Percentiles rank a stretch among this genome's conserved stretches.
Evolutionary conservation across 768 basidiomycete genomes (phyloP).

Genomic region (Boletales sp.): DNA sequence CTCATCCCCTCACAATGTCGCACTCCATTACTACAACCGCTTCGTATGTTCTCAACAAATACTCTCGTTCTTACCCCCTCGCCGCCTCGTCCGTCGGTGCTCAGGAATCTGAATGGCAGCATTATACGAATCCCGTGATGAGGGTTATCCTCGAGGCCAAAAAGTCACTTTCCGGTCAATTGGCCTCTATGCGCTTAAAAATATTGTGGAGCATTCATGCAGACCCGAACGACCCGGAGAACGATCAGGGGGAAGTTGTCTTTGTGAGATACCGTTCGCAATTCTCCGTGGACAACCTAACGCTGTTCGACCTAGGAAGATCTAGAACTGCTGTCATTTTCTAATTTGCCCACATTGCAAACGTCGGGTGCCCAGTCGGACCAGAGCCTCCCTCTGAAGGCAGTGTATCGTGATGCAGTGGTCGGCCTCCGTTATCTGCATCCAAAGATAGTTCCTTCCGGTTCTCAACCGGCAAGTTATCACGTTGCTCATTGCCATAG

Average conservation of each 20-base stretch:
- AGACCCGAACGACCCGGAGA: constrained; percentile 33
- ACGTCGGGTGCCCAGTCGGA: constrained; percentile 31
- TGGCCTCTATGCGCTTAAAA: constrained; percentile 63
- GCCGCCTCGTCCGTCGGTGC: constrained; percentile 2
- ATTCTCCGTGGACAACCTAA: constrained; percentile 1
- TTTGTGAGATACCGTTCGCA: constrained; percentile 49
- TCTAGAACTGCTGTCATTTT: constrained; percentile 68
- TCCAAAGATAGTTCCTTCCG: constrained; percentile 33
- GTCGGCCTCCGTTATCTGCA: constrained; percentile 77
- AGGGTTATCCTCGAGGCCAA: constrained; percentile 59
- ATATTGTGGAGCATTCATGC: constrained; percentile 59
- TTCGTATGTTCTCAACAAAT: constrained; percentile 57
- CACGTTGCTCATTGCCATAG: neutral
- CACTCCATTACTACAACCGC: constrained; percentile 52
- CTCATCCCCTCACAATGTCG: constrained; percentile 11
- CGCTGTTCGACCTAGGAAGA: constrained; percentile 55
- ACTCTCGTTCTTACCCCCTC: constrained; percentile 58
- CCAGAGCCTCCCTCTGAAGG: constrained; percentile 72
- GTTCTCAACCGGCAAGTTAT: constrained; percentile 30
- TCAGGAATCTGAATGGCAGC: constrained; percentile 64
- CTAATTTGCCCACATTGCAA: constrained; percentile 37
- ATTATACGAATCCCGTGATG: constrained; percentile 69
- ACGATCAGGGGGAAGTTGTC: constrained; percentile 52
- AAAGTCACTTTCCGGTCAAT: constrained; percentile 44
- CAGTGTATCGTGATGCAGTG: constrained; percentile 68